Conservation (phyloP, 169 alveolate species). For the Plasmodium inui region DNA sequence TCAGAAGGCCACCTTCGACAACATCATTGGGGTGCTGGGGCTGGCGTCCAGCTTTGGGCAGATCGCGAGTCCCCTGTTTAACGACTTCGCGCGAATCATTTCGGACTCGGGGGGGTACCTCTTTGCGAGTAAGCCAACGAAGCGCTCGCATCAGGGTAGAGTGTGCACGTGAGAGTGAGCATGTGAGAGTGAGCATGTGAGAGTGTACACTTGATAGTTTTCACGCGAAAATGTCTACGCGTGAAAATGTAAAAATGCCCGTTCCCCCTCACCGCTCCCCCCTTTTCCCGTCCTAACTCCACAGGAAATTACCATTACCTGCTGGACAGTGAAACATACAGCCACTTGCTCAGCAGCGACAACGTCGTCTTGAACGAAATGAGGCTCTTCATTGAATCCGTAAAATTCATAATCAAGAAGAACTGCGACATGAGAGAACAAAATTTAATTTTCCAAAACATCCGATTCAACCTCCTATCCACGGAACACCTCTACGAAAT, state of each 20-base stretch:
- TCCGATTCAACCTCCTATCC: conserved; percentile 31
- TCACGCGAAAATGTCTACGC: not conserved
- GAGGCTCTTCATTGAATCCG: conserved; percentile 44
- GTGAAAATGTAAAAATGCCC: not conserved
- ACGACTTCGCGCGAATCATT: conserved; percentile 47
- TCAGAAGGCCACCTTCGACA: conserved; percentile 49
- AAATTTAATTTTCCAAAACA: conserved; percentile 16
- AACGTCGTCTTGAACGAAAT: conserved; percentile 59
- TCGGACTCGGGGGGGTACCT: conserved; percentile 40
- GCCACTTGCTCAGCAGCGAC: conserved; percentile 34
- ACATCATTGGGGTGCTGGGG: conserved; percentile 29
- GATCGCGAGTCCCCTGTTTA: conserved; percentile 9
- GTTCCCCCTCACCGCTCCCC: not conserved
- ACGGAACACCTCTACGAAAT: conserved; percentile 34
- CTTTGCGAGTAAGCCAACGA: conserved; percentile 13
- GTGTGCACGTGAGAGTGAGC: not conserved
- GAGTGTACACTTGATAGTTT: too few relatives aligned
- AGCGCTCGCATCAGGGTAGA: not conserved
- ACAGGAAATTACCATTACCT: conserved; percentile 44
- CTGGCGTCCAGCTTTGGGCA: conserved; percentile 19
- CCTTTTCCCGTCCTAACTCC: not conserved
- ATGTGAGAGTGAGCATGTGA: too few relatives aligned
- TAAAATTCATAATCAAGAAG: conserved; percentile 52
- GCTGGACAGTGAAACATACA: conserved; percentile 29
- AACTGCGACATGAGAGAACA: conserved; percentile 49